phyloP scores from a whole-genome alignment of 495 filamentous ascomycete species.

The Physcia stellaris region DNA sequence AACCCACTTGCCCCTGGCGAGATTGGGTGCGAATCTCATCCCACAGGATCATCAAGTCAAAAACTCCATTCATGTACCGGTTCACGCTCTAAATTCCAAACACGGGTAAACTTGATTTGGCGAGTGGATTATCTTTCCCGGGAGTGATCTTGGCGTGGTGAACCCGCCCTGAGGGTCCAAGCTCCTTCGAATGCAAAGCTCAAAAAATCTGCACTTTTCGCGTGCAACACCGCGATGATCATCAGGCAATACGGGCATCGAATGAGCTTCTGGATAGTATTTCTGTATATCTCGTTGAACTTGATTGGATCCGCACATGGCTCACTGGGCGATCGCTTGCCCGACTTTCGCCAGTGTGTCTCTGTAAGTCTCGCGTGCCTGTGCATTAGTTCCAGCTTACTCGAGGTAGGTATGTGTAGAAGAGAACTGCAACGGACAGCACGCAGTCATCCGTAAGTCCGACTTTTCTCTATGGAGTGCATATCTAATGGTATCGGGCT shows the following conservation, averaged over 20 bases:
- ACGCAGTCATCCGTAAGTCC: slow-evolving; percentile 34
- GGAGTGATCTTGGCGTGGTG: too few relatives aligned
- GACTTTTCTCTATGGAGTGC: not conserved
- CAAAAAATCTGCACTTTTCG: too few relatives aligned
- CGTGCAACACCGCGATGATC: too few relatives aligned
- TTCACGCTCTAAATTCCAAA: too few relatives aligned
- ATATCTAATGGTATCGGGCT: not conserved
- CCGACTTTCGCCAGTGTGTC: slow-evolving; percentile 83
- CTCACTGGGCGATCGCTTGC: slow-evolving; percentile 73
- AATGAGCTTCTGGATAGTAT: not conserved
- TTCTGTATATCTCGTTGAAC: slow-evolving; percentile 24
- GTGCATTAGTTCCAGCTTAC: not conserved
- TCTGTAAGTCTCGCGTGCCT: slow-evolving; percentile 38
- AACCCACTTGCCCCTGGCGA: too few relatives aligned
- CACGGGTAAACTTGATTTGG: too few relatives aligned
- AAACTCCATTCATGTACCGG: too few relatives aligned
- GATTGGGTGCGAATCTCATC: too few relatives aligned
- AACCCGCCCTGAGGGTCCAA: too few relatives aligned
- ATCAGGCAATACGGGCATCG: not conserved
- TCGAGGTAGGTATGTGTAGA: slow-evolving; percentile 69
- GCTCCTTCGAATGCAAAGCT: too few relatives aligned
- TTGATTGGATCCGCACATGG: slow-evolving; percentile 41
- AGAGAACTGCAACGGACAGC: slow-evolving; percentile 56
- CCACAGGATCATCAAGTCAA: too few relatives aligned
- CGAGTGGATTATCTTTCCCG: too few relatives aligned